Evolutionary conservation across 192 early-diverging fungal species (phyloP), one percentile per base, ranked within the genome.

Genomic region (Coemansia sp.): DNA sequence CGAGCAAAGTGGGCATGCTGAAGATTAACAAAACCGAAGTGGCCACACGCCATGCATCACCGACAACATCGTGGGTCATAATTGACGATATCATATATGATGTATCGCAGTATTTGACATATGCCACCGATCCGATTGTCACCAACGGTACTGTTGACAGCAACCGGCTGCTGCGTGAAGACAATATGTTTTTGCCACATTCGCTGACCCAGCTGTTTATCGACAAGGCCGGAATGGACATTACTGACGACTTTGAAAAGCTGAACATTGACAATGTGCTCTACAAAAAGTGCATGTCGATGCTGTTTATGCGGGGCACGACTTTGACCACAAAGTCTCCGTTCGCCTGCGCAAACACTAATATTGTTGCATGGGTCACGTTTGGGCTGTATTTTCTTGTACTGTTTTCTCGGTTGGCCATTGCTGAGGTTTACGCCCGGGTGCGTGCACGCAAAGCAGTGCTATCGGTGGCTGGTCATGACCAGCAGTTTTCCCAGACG

Each of bases 281-380:
- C 9, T 76, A 76, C 68, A 68, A 62, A 61, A 64, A 64, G 57
- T 79, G 76, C 57, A 59, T 79, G 71, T 32, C 57, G n/a, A 6
- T 19, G 29, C 59, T 81, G 61, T 74, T 81, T 37, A 24, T 75
- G 41, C 72, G 69, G 19, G 78, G 78, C 43, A 81, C 78, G 8
- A 75, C 69, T 0, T 32, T 62, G 52, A 53, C 65, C 3, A 70
- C 78, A 11, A 66, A 72, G 56, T 68, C 78, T 45, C 69, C 78
- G 35, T 75, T 81, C 65, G 78, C 78, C 22, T 81, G 78, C 24
- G 78, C 78, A 29, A 81, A 81, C 55, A 81, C 78, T 50, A 81
- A 81, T 45, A 58, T 81, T 53, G 78, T 81, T 10, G 78, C 72
- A 3, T 81, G 78, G 78, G 62, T 81, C 9, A 81, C 78, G 3